Percentiles rank a stretch among this genome's conserved stretches.
phyloP scores from a whole-genome alignment of 257 asterid genomes.

The Cinchona pubescens region DNA sequence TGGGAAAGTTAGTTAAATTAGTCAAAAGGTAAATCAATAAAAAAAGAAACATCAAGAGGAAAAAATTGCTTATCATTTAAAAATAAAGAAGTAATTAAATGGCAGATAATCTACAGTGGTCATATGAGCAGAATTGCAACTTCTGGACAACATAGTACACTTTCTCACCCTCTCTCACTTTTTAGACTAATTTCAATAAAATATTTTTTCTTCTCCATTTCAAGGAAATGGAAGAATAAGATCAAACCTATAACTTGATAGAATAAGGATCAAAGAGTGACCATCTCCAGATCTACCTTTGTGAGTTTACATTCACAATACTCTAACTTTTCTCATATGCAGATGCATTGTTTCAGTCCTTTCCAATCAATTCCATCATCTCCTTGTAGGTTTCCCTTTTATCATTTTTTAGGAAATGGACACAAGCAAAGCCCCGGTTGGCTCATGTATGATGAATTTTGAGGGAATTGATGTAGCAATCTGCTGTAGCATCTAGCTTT shows the following conservation, averaged over 20 bases:
- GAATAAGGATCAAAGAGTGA: slow-evolving; percentile 82
- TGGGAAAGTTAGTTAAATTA: no score
- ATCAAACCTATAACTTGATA: slow-evolving; percentile 94
- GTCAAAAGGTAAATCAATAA: no score
- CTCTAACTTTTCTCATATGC: slow-evolving; percentile 97
- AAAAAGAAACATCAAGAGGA: no score
- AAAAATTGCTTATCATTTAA: no score
- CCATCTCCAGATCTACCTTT: slow-evolving; percentile 90
- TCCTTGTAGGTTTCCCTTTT: slow-evolving; percentile 84
- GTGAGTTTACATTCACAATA: slow-evolving; percentile 91
- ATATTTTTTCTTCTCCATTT: neutral
- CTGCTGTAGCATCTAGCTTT: slow-evolving; percentile 87
- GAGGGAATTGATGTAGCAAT: slow-evolving; percentile 95
- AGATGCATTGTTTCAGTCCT: slow-evolving; percentile 83
- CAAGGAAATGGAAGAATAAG: neutral
- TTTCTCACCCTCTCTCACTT: neutral
- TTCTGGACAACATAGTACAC: neutral
- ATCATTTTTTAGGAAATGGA: slow-evolving; percentile 74
- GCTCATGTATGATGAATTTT: slow-evolving; percentile 93
- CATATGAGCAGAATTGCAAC: no score
- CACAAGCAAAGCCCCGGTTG: slow-evolving; percentile 99
- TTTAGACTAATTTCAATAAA: neutral
- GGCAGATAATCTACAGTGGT: no score
- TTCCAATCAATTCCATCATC: slow-evolving; percentile 87
- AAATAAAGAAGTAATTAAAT: no score